phyloP scores from a whole-genome alignment of 306 rosid species.

The Vigna radiata region DNA sequence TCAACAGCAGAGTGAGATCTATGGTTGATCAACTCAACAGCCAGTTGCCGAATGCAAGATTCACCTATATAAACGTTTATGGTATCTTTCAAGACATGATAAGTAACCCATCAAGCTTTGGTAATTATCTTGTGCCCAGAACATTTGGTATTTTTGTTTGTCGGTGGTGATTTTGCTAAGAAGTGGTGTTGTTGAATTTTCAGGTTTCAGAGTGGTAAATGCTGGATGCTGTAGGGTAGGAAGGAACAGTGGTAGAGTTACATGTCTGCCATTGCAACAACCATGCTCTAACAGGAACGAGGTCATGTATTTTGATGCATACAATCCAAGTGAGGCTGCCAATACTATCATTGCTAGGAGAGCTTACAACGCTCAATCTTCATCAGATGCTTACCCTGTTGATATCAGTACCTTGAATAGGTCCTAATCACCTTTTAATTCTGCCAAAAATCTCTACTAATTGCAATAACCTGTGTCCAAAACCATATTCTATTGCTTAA shows the following conservation, averaged over 20 bases:
- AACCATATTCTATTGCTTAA: no score
- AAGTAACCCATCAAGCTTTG: constrained; percentile 68
- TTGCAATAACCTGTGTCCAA: not conserved
- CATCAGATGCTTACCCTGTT: constrained; percentile 81
- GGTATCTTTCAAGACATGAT: constrained; percentile 73
- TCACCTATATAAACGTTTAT: constrained; percentile 72
- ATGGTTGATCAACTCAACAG: constrained; percentile 69
- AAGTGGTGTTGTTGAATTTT: not conserved
- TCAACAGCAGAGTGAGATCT: constrained; percentile 67
- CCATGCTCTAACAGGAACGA: constrained; percentile 76
- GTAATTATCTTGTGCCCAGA: constrained; percentile 43
- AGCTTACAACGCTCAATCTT: constrained; percentile 71
- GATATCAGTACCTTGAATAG: constrained; percentile 73
- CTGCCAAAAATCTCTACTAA: not conserved
- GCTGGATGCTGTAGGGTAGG: constrained; percentile 92
- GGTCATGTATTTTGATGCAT: constrained; percentile 86
- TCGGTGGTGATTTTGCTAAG: not conserved
- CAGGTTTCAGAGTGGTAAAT: constrained; percentile 71
- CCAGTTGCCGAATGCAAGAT: constrained; percentile 59
- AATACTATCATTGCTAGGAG: constrained; percentile 64
- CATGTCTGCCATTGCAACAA: constrained; percentile 72
- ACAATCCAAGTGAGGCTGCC: constrained; percentile 81
- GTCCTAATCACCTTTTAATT: constrained; percentile 40
- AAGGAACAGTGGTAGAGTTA: constrained; percentile 81
- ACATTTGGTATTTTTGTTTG: not conserved